Evolutionary conservation across 148 eudicot genomes (phyloP), one percentile per base, ranked within the genome.

Genomic region (Chenopodium suecicum): DNA sequence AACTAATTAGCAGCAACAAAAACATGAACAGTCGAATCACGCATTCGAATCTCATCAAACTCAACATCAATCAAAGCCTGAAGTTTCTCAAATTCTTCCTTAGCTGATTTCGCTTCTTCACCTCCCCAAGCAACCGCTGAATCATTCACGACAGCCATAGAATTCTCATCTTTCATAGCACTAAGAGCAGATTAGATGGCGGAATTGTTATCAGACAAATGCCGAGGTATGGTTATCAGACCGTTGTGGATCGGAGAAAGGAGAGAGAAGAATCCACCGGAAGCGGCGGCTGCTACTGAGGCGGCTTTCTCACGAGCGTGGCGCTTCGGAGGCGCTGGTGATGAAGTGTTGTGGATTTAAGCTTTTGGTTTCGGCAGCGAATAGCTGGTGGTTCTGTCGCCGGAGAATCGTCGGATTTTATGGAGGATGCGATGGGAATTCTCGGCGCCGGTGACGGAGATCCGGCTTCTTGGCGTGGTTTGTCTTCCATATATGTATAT

Each of bases 1-100:
- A 58, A 87, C 91, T 88, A 77, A 95, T 97, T 97, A 71, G 93
- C 89, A 65, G 88, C 92, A 81, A 85, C 86, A 13, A 95, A 97
- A 60, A 91, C 93, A 82, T 95, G 98, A 82, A 82, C 89, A 84
- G 82, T 86, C 34, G 32, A 75, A 82, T 84, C 92, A 16, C 93
- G 88, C 54, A 88, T 84, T 85, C 87, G 87, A 73, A 95, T 84
- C 22, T 67, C 67, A 67, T 89, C 90, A 27, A 85, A 88, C 29
- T 90, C 91, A 32, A 89, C 91, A 46, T 93, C 97, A 81, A 95
- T 71, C 23, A 77, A 83, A 27, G 89, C 90, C 86, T 88, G 89
- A 85, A 91, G 68, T 14, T 89, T 94, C 86, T 91, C 89, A 79
- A 66, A 88, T 83, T 85, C 88, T 75, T 86, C 92, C 62, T 56